Base-by-base conservation (phyloP, 2,329 filamentous ascomycete genomes). In the Hypoxylon rubiginosum region DNA sequence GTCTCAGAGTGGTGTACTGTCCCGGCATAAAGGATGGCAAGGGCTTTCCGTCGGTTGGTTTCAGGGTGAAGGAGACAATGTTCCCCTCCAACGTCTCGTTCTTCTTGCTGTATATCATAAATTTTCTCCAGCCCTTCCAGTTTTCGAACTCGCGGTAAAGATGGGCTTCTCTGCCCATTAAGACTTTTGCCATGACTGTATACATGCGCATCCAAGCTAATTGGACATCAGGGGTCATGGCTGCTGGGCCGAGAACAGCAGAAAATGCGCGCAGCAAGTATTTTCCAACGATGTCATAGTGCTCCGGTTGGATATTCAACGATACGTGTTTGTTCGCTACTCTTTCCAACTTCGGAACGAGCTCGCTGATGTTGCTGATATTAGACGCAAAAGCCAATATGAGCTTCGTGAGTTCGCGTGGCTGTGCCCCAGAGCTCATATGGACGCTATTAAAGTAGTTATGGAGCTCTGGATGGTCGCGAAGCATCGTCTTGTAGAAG, bases 251-350 rank as follows among this genome's bases (percentile, higher is more conserved):
- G 1, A 94, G 85, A 0, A 93, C 86, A 46, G 87, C 82, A 24
- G 82, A 84, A 79, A 94, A 91, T 1, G 91, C 89, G 26, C 84
- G 83, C 46, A 94, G 82, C 11, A 94, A 83, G 74, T 91, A 88
- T 73, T 87, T 87, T 59, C 89, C 91, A 2, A 94, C 90, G 46
- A 92, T 86, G 34, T 84, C 82, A 77, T 93, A 94, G 67, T 93
- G 88, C 41, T 91, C 88, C 0, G 91, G 86, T 59, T 82, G 82
- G 74, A 94, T 88, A 72, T 87, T 88, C 1, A 94, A 83, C 0
- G 88, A 91, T 64, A 86, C 91, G 77, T 94, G 91, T 79, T 93
- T 93, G 76, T 93, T 87, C 76, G 89, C 91, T 72, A 86, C 84
- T 28, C 84, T 82, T 76, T 87, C 85, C 56, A 87, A 81, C 67